Conservation (phyloP, 2,329 filamentous ascomycete species). For the Alternaria burnsii region DNA sequence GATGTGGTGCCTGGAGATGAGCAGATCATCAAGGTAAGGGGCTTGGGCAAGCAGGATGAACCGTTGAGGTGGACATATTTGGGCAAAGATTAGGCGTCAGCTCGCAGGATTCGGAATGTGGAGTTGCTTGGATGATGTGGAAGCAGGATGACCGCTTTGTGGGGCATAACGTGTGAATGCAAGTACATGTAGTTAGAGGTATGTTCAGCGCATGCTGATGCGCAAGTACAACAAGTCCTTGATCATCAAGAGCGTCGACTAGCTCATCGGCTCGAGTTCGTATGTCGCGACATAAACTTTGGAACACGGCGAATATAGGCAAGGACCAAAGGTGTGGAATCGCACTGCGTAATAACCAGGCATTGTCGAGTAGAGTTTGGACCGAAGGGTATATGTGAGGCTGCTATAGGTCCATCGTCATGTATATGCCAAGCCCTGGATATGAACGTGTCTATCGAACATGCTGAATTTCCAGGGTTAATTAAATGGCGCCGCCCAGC, state of each 20-base stretch:
- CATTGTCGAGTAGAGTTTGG: slow-evolving; percentile 25
- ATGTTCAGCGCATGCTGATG: slow-evolving; percentile 17
- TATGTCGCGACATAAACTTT: slow-evolving; percentile 1
- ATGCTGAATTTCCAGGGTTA: slow-evolving; percentile 22
- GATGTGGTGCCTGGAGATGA: slow-evolving; percentile 68
- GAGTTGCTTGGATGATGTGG: slow-evolving; percentile 5
- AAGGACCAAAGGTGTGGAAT: slow-evolving; percentile 17
- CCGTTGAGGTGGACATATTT: slow-evolving; percentile 57
- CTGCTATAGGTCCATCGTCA: slow-evolving; percentile 29
- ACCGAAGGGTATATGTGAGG: slow-evolving; percentile 41
- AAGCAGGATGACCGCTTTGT: slow-evolving; percentile 6
- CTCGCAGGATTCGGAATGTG: slow-evolving; percentile 14
- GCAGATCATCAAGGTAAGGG: slow-evolving; percentile 57
- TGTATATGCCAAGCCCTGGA: slow-evolving; percentile 24
- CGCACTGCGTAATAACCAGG: slow-evolving; percentile 16
- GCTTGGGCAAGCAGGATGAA: slow-evolving; percentile 50
- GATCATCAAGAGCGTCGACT: slow-evolving; percentile 21
- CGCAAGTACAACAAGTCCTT: slow-evolving; percentile 12
- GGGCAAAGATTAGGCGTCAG: slow-evolving; percentile 44
- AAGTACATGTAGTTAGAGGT: slow-evolving; percentile 3
- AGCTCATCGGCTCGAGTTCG: slow-evolving; percentile 1
- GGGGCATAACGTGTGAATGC: slow-evolving; percentile 1
- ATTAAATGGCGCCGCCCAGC: slow-evolving; percentile 19
- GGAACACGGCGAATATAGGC: slow-evolving; percentile 28
- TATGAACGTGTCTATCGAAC: slow-evolving; percentile 27